Evolutionary conservation across 805 yeast species (phyloP), one percentile per base, ranked within the genome.

Genomic region (Saccharomycopsis capsularis): DNA sequence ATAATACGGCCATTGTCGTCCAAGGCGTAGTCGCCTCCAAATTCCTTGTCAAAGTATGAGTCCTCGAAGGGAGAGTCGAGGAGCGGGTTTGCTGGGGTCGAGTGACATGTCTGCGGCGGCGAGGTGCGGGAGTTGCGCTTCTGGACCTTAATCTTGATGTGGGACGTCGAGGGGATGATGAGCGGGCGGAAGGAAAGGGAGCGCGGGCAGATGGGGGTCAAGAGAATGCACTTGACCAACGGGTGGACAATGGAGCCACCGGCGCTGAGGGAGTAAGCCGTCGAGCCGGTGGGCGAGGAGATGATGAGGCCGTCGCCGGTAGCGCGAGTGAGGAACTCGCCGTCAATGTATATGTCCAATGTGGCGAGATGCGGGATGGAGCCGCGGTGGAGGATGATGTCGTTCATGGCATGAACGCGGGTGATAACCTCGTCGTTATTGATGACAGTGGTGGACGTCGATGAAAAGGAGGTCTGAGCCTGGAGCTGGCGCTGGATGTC

Each of bases 241-340:
- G 98, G 97, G 55, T 90, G 95, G 1, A 87, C 91, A 51, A 90
- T 90, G 13, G 95, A 80, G 1, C 98, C 98, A 13, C 98, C 97
- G 1, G 95, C 79, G 25, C 87, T 78, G 46, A 90, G 68, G 0
- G 95, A 85, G 60, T 90, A 90, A 0, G 97, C 96, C 0, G 97
- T 90, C 7, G 95, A 86, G 0, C 98, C 98, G 0, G 97, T 90
- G 16, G 98, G 98, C 0, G 97, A 85, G 2, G 93, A 75, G 41
- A 88, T 71, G 3, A 81, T 78, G 6, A 90, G 74, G 35, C 98
- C 98, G 64, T 91, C 98, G 1, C 95, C 96, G 0, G 91, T 85
- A 3, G 96, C 89, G 46, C 90, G 78, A 5, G 98, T 91, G 47
- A 91, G 68, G 59, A 82, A 84, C 61, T 85, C 82, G 21, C 86